Evolutionary conservation across 192 early-diverging fungal species (phyloP), one percentile per base, ranked within the genome.

Genomic region (Umbelopsis ramanniana): DNA sequence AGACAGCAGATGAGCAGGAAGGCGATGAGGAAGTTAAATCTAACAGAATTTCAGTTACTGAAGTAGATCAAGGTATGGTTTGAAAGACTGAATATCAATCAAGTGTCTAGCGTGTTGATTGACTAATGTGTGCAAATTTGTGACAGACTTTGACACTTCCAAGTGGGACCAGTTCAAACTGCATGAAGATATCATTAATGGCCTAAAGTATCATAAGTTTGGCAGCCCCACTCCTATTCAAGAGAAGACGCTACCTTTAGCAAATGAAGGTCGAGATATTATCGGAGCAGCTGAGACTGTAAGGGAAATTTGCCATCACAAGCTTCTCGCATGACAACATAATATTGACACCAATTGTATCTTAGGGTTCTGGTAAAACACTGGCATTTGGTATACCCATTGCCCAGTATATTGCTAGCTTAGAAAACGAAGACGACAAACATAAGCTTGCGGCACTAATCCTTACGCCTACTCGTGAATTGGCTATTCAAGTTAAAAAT

Each of bases 351-450:
- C 6, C 48, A 29, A 46, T 21, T 73, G 4, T 70, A 79, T 68
- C 60, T 24, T 72, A 88, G 85, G 95, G 96, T 70, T 96, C 94
- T 0, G 95, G 95, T 47, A 97, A 99, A 82, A 99, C 97, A 6
- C 81, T 99, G 63, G 95, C 95, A 0, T 99, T 96, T 83, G 96
- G 96, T 19, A 84, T 99, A 52, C 97, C 97, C 15, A 95, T 99
- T 50, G 72, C 97, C 33, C 90, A 96, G 47, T 86, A 80, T 45
- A 75, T 95, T 35, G 80, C 87, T 17, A 69, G 85, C 15, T 73
- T 89, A 55, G 68, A 68, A 5, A 76, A 71, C 55, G 74, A 55
- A 21, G 66, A 45, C 3, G 66, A 50, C 81, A 78, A 74, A 23
- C 66, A 45, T 55, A 80, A 75, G 14, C 75, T 84, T 48, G 78